Evolutionary conservation across 176 grass and related monocot genomes (phyloP).

Genomic region (Elymus sibiricus): DNA sequence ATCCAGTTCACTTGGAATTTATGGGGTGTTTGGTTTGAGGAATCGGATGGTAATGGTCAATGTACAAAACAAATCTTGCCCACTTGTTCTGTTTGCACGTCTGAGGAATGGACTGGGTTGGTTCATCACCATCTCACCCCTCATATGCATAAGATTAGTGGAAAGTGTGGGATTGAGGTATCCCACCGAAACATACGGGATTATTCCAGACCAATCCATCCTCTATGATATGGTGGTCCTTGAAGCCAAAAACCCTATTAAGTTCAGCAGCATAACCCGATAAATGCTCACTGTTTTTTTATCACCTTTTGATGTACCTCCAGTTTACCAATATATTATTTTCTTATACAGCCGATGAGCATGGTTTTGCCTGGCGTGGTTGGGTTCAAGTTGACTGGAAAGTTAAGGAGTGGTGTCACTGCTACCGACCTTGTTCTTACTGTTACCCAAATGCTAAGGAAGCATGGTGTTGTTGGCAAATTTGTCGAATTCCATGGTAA

Average conservation of each 20-base stretch:
- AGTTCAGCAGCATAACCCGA: background rate
- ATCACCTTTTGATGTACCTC: background rate
- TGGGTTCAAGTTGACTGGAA: conserved; percentile 74
- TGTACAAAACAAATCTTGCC: no score
- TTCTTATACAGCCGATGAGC: conserved; percentile 69
- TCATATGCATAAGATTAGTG: background rate
- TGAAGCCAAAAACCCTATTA: background rate
- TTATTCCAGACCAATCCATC: background rate
- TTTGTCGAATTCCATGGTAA: conserved; percentile 91
- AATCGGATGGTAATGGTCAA: background rate
- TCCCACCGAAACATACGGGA: background rate
- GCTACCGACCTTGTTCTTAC: conserved; percentile 84
- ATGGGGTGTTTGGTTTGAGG: background rate
- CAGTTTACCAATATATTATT: conserved; percentile 5
- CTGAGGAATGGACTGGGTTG: background rate
- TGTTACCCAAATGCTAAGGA: conserved; percentile 72
- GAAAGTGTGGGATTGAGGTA: background rate
- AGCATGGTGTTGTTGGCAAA: conserved; percentile 86
- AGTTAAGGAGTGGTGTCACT: conserved; percentile 58
- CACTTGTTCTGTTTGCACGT: background rate
- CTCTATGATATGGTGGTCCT: background rate
- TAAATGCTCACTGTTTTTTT: background rate
- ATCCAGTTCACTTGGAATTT: background rate
- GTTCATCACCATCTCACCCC: background rate
- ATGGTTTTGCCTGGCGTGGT: conserved; percentile 91